Base-by-base conservation (phyloP, 805 yeast species). In the Ogataea kodamae region DNA sequence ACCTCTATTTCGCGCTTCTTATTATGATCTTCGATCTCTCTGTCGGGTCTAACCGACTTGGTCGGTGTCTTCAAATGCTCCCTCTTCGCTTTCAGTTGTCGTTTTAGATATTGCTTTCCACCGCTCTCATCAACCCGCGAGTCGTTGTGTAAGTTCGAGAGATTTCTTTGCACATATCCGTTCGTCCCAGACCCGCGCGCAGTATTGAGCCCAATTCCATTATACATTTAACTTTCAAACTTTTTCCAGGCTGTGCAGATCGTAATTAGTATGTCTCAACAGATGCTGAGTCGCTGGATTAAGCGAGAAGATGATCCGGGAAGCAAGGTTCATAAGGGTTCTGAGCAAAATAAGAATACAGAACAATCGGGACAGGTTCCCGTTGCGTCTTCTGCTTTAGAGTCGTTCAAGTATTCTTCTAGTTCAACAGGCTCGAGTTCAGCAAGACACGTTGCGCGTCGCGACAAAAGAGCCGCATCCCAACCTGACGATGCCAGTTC, bases 161-260 rank as follows among this genome's bases (percentile, higher is more conserved):
- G 49, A 43, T 65, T 76, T 41, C 65, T 62, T 45, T 76, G 80
- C 3, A 78, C 68, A 45, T 67, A 65, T 0, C 85, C 85, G 15
- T 80, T 76, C 0, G 85, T 78, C 0, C 80, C 78, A 0, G 81
- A 64, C 0, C 85, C 84, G 43, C 79, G 60, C 0, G 80, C 73
- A 0, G 74, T 68, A 25, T 64, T 65, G 14, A 76, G 57, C 0
- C 81, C 81, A 25, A 76, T 68, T 5, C 80, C 78, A 48, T 73
- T 74, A 47, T 72, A 73, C 38, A 35, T 35, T 32, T 25, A 18
- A 25, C n/a, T 20, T 18, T 19, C 16, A 27, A 27, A 16, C 11
- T 24, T 35, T 28, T 25, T 29, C 14, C 13, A 5, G 33, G 38
- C 38, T 24, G 38, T 29, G 38, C 28, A 33, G 25, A 33, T 33